Evolutionary conservation across 257 asterid genomes (phyloP), one percentile per base, ranked within the genome.

Genomic region (Lycium barbarum): DNA sequence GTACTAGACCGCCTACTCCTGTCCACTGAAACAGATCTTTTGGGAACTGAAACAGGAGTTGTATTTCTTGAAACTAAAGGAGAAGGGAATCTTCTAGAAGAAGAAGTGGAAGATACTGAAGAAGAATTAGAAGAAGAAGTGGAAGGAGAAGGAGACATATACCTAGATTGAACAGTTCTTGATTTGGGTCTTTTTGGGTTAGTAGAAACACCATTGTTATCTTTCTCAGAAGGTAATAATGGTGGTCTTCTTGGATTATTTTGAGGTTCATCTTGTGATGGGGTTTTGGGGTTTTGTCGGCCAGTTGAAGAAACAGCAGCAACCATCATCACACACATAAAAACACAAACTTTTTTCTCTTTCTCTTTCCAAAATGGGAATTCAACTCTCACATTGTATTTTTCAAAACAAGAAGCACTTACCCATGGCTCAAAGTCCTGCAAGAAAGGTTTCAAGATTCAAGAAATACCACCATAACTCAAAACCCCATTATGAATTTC

Each of bases 241-340:
- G 97, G 98, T 12, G 94, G 92, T 83, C 97, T 88, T 59, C 91
- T 89, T 15, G 93, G 83, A 40, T 40, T 40, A 40, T 26, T 26
- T 26, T 40, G 45, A 66, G 85, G 86, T n/a, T 91, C 93, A 26
- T 91, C 91, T 79, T 53, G 89, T 54, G 92, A 68, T 82, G 78
- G 78, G 74, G 87, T 57, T 85, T 87, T 89, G 66, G 87, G 88
- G 84, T 82, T 92, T 89, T 92, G 87, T 26, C 94, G 87, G 87
- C 97, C 93, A 93, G 93, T 94, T 90, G 92, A 93, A 86, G 97
- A 88, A 90, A 91, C 93, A 88, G 97, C 97, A 91, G 96, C 97
- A 90, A 93, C 97, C 98, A 96, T 91, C 90, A 90, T 92, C 92
- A 85, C 90, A 87, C 85, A 35, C 73, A 40, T 82, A 81, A 86